These are phyloP conservation scores for Boletales sp. DNA, from an alignment of 768 basidiomycete species.

Conservation along the genomic window DNA sequence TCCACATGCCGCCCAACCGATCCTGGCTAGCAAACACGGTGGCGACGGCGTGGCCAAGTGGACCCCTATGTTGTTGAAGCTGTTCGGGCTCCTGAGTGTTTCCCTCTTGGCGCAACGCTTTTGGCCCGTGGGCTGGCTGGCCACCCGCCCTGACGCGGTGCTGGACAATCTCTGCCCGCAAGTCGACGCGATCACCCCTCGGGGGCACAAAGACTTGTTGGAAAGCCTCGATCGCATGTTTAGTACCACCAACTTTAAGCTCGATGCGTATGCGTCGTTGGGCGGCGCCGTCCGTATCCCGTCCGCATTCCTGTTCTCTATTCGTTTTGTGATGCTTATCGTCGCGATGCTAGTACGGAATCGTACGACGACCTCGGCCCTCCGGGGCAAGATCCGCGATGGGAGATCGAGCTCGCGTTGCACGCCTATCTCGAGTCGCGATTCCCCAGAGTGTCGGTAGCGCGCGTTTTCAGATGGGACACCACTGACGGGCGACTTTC, in stretches of 20 bases:
- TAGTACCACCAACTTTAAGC: slow-evolving; percentile 22
- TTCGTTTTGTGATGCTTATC: not conserved
- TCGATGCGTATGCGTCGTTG: slow-evolving; percentile 30
- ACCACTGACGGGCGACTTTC: not conserved
- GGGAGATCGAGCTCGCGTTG: slow-evolving; percentile 27
- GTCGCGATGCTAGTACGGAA: slow-evolving; percentile 41
- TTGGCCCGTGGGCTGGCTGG: slow-evolving; percentile 3
- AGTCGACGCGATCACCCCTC: slow-evolving; percentile 12
- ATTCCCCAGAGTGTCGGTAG: slow-evolving; percentile 56
- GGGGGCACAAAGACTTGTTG: slow-evolving; percentile 15
- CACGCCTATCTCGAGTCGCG: slow-evolving; percentile 33
- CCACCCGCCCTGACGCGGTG: not conserved
- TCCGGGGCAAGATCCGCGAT: slow-evolving; percentile 42
- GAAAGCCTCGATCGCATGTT: slow-evolving; percentile 24
- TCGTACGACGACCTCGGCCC: slow-evolving; percentile 50
- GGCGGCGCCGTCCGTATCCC: slow-evolving; percentile 36
- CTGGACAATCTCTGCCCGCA: slow-evolving; percentile 27
- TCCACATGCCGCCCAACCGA: too few species aligned
- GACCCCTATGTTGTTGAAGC: not conserved
- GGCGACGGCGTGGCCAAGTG: not conserved
- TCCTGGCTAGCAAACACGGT: too few species aligned
- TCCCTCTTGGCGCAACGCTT: slow-evolving; percentile 1
- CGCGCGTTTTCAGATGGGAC: not conserved
- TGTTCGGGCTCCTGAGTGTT: slow-evolving; percentile 10
- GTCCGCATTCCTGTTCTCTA: slow-evolving; percentile 7